Conservation (phyloP, 148 eudicot genomes). For the Camellia sinensis region DNA sequence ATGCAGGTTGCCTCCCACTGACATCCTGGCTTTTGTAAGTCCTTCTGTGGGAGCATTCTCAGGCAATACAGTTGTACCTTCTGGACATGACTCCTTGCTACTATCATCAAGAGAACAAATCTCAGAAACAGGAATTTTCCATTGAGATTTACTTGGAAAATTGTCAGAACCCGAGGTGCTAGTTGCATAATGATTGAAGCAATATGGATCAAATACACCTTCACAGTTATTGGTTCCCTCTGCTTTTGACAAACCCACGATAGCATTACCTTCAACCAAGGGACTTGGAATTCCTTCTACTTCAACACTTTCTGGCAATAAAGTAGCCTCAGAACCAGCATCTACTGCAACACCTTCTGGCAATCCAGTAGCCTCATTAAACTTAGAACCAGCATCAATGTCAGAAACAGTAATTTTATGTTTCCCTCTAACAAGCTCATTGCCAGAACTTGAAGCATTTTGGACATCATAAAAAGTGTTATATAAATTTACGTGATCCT, state of each 20-base stretch:
- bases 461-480: constrained; percentile 7
- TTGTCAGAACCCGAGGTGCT: constrained; percentile 15
- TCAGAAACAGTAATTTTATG: constrained; percentile 17
- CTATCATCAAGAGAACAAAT: constrained; percentile 18
- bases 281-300: constrained; percentile 22
- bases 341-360: constrained; percentile 20
- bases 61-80: constrained; percentile 19
- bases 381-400: constrained; percentile 10
- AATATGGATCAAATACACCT: constrained; percentile 16
- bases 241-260: constrained; percentile 20
- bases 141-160: constrained; percentile 16
- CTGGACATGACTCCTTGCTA: constrained; percentile 23
- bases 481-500: constrained; percentile 2
- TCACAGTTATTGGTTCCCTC: constrained; percentile 20
- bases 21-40: constrained; percentile 18
- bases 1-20: constrained; percentile 17
- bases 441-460: constrained; percentile 25
- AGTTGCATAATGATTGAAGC: constrained; percentile 16
- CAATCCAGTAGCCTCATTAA: constrained; percentile 18
- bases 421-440: constrained; percentile 19
- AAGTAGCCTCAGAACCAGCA: constrained; percentile 18
- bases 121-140: constrained; percentile 14
- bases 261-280: constrained; percentile 8
- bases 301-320: constrained; percentile 21
- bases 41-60: constrained; percentile 19